Evolutionary conservation across 2,329 filamentous ascomycete species (phyloP).

Genomic region (Ceratocystis cacaofunesta): DNA sequence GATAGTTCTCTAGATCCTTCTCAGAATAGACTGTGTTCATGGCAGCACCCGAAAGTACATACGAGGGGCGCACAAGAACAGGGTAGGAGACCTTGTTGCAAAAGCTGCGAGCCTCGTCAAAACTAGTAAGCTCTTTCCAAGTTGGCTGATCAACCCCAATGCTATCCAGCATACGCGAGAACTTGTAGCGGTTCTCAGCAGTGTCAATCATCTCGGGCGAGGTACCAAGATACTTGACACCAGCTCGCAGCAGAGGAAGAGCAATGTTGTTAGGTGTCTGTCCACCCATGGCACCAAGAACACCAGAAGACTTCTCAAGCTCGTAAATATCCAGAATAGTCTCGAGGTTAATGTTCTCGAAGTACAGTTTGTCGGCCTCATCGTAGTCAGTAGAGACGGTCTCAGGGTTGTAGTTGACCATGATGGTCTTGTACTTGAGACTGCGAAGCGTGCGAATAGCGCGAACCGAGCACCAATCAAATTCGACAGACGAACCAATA

Average conservation of each 20-base stretch:
- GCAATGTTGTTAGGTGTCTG: conserved; percentile 98
- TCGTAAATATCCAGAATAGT: conserved; percentile 88
- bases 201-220: conserved; percentile 98
- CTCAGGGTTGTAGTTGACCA: conserved; percentile 91
- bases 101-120: conserved; percentile 77
- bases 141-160: conserved; percentile 92
- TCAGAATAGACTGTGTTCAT: conserved; percentile 99
- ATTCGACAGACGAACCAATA: conserved; percentile 94
- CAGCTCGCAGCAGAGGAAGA: conserved; percentile 70
- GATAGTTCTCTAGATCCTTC: conserved; percentile 75
- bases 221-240: conserved; percentile 85
- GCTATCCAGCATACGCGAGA: conserved; percentile 91
- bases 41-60: conserved; percentile 88
- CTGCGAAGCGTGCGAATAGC: conserved; percentile 81
- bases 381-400: conserved; percentile 86
- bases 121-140: conserved; percentile 95
- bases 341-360: conserved; percentile 87
- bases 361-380: conserved; percentile 86
- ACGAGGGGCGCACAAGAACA: conserved; percentile 87
- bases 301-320: conserved; percentile 65
- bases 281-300: conserved; percentile 90
- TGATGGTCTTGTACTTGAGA: conserved; percentile 80
- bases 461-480: conserved; percentile 96
- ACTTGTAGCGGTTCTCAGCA: conserved; percentile 96
- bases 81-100: conserved; percentile 83